Evolutionary conservation across 2,329 filamentous ascomycete species (phyloP).

Genomic region (Colletotrichum scovillei): DNA sequence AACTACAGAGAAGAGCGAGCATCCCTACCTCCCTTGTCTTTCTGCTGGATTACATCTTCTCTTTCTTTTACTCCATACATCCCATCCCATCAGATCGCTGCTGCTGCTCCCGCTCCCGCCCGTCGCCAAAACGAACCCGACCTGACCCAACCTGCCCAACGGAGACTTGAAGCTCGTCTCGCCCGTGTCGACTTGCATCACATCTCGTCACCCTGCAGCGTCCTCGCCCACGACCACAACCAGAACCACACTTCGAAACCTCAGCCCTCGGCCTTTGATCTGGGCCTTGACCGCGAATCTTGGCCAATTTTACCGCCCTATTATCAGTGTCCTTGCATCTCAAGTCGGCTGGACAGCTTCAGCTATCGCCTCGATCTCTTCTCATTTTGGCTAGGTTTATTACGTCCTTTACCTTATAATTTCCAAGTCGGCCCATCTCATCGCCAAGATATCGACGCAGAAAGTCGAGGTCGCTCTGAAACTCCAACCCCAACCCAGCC

Average conservation of each 20-base stretch:
- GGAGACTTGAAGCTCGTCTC: constrained; percentile 2
- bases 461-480: constrained; percentile 6
- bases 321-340: background rate
- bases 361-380: background rate
- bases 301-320: background rate
- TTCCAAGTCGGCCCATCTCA: background rate
- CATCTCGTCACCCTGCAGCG: constrained; percentile 27
- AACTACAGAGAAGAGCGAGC: background rate
- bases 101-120: constrained; percentile 36
- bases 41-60: background rate
- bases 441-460: constrained; percentile 10
- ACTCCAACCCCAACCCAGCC: constrained; percentile 17
- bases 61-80: constrained; percentile 23
- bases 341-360: background rate
- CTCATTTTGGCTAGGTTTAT: background rate
- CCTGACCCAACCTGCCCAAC: constrained; percentile 26
- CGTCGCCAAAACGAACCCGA: constrained; percentile 34
- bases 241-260: background rate
- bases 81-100: constrained; percentile 34
- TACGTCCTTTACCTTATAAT: background rate
- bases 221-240: background rate
- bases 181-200: background rate
- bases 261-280: constrained; percentile 1
- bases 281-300: background rate
- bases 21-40: background rate